phyloP scores from a whole-genome alignment of 352 stramenopile genomes.

The Elongisporangium undulatum region DNA sequence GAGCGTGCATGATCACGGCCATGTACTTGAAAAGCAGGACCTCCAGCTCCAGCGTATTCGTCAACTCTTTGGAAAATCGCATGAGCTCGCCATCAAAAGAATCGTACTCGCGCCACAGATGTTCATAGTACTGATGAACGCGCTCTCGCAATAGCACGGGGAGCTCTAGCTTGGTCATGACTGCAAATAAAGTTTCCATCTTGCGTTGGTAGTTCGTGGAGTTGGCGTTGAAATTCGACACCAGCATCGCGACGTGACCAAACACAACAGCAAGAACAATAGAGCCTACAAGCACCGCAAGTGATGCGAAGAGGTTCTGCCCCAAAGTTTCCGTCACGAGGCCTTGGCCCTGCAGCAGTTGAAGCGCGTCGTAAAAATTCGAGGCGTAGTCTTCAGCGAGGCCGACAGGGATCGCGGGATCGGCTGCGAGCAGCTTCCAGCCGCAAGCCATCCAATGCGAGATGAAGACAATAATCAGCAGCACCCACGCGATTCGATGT shows the following conservation, averaged over 20 bases:
- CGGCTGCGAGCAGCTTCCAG: conserved; percentile 35
- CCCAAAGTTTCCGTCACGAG: conserved; percentile 13
- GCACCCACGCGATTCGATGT: conserved; percentile 28
- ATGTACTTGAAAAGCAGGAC: conserved; percentile 76
- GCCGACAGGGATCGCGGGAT: no score
- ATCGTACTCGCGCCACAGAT: conserved; percentile 64
- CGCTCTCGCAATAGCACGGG: conserved; percentile 40
- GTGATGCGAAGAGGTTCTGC: conserved; percentile 37
- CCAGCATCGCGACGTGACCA: conserved; percentile 53
- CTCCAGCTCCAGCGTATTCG: conserved; percentile 47
- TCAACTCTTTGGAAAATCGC: conserved; percentile 43
- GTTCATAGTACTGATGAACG: conserved; percentile 62
- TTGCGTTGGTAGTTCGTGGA: conserved; percentile 56
- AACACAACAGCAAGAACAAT: conserved; percentile 61
- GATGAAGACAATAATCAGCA: conserved; percentile 34
- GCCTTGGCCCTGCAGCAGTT: conserved; percentile 54
- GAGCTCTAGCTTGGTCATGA: conserved; percentile 51
- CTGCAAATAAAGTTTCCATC: conserved; percentile 53
- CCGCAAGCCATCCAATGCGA: conserved; percentile 46
- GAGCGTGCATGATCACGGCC: conserved; percentile 52
- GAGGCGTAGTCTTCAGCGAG: conserved; percentile 20
- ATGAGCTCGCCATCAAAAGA: conserved; percentile 50
- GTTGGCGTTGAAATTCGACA: conserved; percentile 57
- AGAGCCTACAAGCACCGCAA: conserved; percentile 42
- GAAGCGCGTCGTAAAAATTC: conserved; percentile 43